Base-by-base conservation (phyloP, 768 basidiomycete species). In the Collybiopsis luxurians region DNA sequence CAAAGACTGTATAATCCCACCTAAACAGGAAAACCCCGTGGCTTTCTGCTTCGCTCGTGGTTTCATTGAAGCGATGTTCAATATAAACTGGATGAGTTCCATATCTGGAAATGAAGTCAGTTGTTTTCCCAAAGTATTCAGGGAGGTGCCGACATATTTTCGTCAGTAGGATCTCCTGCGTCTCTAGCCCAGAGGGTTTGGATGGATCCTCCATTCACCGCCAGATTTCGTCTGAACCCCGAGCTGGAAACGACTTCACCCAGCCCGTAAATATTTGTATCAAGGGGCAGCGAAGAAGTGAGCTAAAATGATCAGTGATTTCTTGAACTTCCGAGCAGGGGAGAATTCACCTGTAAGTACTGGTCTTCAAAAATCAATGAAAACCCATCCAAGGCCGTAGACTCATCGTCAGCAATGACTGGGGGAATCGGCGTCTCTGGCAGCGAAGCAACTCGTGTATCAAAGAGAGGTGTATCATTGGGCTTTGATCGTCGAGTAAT, bases 21-120 rank as follows among this genome's bases (percentile, higher is more conserved):
- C 79, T 88, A 58, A 87, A 76, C 19, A 91, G 68, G 64, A 92
- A 89, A 38, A 92, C 89, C 24, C 90, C 90, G 69, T 91, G 90
- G 0, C 89, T 82, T 48, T 77, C 73, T 0, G 86, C 82, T 4
- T 64, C 78, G 28, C 76, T 73, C 1, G 81, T 78, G 2, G 69
- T 69, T 21, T 71, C 60, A 57, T 86, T 73, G 70, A 79, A 85
- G n/a, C 87, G 83, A 65, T 90, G 88, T 60, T 90, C 88, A 50
- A 90, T 60, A 67, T 89, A 89, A 27, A 90, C 70, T 3, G 86
- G 82, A 64, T 90, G 88, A 17, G 81, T 75, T n/a, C 88, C 87
- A 66, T 90, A 90, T 55, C 84, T 87, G 60, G 47, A 30, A 12
- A 57, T 50, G 47, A 45, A 34, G 26, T 53, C 27, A n/a, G n/a